phyloP scores from a whole-genome alignment of 2,329 filamentous ascomycete species.

The Emergomyces orientalis region DNA sequence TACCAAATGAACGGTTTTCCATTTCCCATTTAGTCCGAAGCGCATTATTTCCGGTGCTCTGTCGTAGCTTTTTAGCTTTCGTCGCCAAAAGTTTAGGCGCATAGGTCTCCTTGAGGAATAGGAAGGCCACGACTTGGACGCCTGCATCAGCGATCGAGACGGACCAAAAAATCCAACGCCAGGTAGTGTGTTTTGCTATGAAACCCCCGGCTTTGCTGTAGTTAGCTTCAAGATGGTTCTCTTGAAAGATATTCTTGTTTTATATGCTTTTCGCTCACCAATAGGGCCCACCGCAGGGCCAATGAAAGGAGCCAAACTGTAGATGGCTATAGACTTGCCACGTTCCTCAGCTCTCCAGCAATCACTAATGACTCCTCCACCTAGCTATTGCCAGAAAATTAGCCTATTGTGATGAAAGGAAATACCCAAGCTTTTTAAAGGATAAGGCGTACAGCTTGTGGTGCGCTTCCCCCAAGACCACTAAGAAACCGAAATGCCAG shows the following conservation, averaged over 20 bases:
- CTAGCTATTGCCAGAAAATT: conserved; percentile 23
- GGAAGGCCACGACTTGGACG: conserved; percentile 53
- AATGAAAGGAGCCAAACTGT: conserved; percentile 54
- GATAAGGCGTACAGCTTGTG: conserved; percentile 38
- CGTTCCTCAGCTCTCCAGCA: conserved; percentile 53
- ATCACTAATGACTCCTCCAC: conserved; percentile 46
- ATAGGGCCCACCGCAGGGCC: conserved; percentile 59
- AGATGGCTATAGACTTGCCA: conserved; percentile 54
- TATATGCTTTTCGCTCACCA: conserved; percentile 3
- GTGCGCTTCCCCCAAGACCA: conserved; percentile 50
- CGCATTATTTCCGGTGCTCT: conserved; percentile 25
- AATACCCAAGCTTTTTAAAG: background rate
- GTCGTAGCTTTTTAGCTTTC: conserved; percentile 44
- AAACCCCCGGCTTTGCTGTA: conserved; percentile 46
- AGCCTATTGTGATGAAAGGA: background rate
- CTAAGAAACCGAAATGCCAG: conserved; percentile 51
- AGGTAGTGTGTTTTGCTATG: conserved; percentile 53
- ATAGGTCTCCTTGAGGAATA: conserved; percentile 58
- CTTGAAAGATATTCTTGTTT: background rate
- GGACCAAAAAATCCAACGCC: conserved; percentile 66
- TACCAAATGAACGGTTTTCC: conserved; percentile 25
- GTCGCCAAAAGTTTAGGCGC: conserved; percentile 51
- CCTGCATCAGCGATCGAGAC: conserved; percentile 54
- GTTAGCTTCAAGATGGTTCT: background rate
- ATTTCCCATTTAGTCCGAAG: conserved; percentile 19